A percentile compares a stretch with the other conserved stretches of the same genome.
Evolutionary conservation across 2,329 filamentous ascomycete genomes (phyloP).

Genomic region (Ophiosphaerella herpotricha): DNA sequence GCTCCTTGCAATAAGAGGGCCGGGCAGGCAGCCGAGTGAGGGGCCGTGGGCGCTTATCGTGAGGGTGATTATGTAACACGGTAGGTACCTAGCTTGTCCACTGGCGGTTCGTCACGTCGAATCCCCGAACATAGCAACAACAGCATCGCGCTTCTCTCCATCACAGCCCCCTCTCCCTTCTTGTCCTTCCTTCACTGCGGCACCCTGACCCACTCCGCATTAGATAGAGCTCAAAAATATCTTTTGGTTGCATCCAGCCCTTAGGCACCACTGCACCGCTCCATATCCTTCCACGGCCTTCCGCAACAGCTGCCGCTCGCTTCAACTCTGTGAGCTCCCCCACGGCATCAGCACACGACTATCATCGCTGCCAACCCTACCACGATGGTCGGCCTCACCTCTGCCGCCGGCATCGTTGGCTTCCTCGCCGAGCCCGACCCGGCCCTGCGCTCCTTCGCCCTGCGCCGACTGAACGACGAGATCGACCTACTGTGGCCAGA

Average conservation of each 20-base stretch:
- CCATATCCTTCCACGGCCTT: conserved; percentile 44
- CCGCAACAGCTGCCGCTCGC: conserved; percentile 27
- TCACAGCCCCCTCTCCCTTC: conserved; percentile 32
- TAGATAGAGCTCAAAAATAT: conserved; percentile 14
- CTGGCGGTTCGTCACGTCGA: conserved; percentile 27
- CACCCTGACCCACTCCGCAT: conserved; percentile 8
- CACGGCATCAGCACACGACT: conserved; percentile 14
- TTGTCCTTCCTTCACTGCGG: conserved; percentile 38
- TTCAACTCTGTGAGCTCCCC: conserved; percentile 25
- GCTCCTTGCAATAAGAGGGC: no score
- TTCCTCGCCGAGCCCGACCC: conserved; percentile 94
- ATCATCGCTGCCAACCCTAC: conserved; percentile 13
- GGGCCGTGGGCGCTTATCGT: conserved; percentile 16
- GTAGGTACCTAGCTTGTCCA: conserved; percentile 5
- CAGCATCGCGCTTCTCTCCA: conserved; percentile 38
- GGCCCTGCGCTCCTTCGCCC: conserved; percentile 90
- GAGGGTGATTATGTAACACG: not conserved
- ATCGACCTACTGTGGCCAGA: conserved; percentile 98
- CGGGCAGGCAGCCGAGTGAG: not conserved
- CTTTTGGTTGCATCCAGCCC: conserved; percentile 26
- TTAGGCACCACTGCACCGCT: conserved; percentile 43
- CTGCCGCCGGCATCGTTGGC: conserved; percentile 90
- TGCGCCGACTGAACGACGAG: conserved; percentile 93
- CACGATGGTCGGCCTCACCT: conserved; percentile 88
- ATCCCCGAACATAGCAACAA: conserved; percentile 30